Evolutionary conservation across 2,329 filamentous ascomycete species (phyloP).

Genomic region (Domatiomyces catenatus): DNA sequence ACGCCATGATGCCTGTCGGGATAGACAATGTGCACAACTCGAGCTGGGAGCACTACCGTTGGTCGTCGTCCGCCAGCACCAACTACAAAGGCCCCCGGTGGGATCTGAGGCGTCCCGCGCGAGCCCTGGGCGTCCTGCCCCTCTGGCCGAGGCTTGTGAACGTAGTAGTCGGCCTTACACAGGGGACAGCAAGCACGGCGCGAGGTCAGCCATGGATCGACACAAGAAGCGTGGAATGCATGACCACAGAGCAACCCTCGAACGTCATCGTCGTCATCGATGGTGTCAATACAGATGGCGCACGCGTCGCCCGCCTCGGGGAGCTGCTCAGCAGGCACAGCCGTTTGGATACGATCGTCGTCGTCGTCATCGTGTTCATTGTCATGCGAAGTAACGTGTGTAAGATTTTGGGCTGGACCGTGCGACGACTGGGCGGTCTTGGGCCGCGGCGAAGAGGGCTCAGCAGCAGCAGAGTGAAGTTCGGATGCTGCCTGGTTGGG

Average conservation of each 20-base stretch:
- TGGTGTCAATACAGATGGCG: constrained; percentile 84
- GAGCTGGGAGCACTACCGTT: constrained; percentile 24
- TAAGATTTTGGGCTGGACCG: constrained; percentile 21
- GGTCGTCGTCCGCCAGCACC: constrained; percentile 22
- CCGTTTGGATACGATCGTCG: constrained; percentile 62
- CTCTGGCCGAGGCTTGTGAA: constrained; percentile 70
- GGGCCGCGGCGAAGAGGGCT: constrained; percentile 7
- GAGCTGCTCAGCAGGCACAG: constrained; percentile 65
- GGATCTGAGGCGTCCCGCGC: constrained; percentile 2
- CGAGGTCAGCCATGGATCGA: constrained; percentile 93
- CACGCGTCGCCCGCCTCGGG: constrained; percentile 78
- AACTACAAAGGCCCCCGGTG: constrained; percentile 17
- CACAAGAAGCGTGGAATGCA: constrained; percentile 87
- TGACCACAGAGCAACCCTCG: constrained; percentile 92
- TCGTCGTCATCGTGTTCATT: constrained; percentile 60
- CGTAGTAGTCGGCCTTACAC: constrained; percentile 96
- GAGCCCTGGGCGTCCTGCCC: constrained; percentile 18
- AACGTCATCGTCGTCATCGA: constrained; percentile 92
- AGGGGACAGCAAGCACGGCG: constrained; percentile 89
- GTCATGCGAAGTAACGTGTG: constrained; percentile 33
- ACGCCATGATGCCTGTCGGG: constrained; percentile 12
- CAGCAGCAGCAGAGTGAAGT: constrained; percentile 10
- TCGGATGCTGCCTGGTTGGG: constrained; percentile 9
- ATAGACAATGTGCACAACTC: constrained; percentile 21
- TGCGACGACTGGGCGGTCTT: constrained; percentile 12